Base-by-base conservation (phyloP, 1,284 basidiomycete genomes). In the Microbotryum intermedium region DNA sequence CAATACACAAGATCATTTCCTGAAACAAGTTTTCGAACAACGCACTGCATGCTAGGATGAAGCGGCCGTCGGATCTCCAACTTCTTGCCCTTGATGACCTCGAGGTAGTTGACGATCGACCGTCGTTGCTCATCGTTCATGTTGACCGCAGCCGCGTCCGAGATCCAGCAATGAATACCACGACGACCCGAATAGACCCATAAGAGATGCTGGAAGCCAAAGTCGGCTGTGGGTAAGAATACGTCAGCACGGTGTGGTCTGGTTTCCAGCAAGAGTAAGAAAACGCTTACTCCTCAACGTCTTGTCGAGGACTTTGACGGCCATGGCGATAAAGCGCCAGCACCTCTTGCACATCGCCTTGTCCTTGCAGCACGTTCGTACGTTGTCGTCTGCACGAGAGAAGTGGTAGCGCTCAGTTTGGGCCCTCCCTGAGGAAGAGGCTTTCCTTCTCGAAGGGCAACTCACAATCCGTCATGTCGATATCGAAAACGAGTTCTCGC, bases 111-210 rank as follows among this genome's bases (percentile, higher is more conserved):
- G 20, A 97, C 89, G 48, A 99, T 78, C 0, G 90, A 83, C 71
- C 83, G 85, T 45, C 95, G 79, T 74, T 94, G 86, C 65, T 95
- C 90, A 72, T 99, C 95, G 5, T 88, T 92, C 55, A 98, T 78
- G 61, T 82, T 84, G 77, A 95, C 81, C 0, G 95, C 95, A 58
- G 87, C 83, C 53, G 81, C 78, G 74, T 99, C 94, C 7, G 90
- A 93, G 63, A 99, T 85, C 94, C 94, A 99, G 73, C 92, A 82
- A 79, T 98, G 94, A 70, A 98, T 98, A 69, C 95, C 94, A 77
- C 94, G 87, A 49, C 94, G 86, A 65, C 94, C 94, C 18, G 95
- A 98, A 76, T 97, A 99, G 26, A 98, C 93, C 95, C 95, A 99
- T 18, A 99, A 79, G 29, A 98, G 80, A 71, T 82, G 81, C 58